A percentile compares a stretch with the other conserved stretches of the same genome.
These are phyloP conservation scores for Phycomyces blakesleeanus DNA, from an alignment of 192 early-diverging fungal genomes.

Conservation along the genomic window DNA sequence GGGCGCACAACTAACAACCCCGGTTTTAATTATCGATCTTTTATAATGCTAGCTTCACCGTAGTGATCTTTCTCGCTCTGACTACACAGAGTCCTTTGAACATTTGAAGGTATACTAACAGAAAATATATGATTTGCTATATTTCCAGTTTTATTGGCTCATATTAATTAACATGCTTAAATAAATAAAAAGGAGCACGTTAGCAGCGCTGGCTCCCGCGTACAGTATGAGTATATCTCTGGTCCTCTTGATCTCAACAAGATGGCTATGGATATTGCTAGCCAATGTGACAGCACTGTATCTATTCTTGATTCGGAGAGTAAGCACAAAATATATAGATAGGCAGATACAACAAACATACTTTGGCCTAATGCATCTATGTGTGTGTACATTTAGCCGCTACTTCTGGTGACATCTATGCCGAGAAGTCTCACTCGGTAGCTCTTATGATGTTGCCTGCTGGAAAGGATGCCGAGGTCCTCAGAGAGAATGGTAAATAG, in stretches of 20 bases:
- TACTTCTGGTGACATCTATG: conserved; percentile 9
- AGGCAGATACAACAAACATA: neutral
- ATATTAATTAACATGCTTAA: too few relatives aligned
- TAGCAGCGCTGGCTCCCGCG: conserved; percentile 7
- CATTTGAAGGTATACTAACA: conserved; percentile 22
- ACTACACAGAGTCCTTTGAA: conserved; percentile 17
- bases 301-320: conserved; percentile 26
- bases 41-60: conserved; percentile 27
- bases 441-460: conserved; percentile 19
- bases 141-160: too few relatives aligned
- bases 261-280: conserved; percentile 17
- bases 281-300: conserved; percentile 22
- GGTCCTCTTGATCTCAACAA: conserved; percentile 20
- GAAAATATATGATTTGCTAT: too few relatives aligned
- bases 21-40: neutral
- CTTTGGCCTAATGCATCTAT: neutral
- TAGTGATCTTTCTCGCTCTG: conserved; percentile 24
- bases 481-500: conserved; percentile 31
- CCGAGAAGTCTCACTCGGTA: conserved; percentile 6
- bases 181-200: conserved; percentile 20
- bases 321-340: conserved; percentile 3
- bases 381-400: neutral
- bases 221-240: conserved; percentile 29
- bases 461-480: conserved; percentile 9
- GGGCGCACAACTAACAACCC: neutral